Evolutionary conservation across 1,139 yeast genomes (phyloP), one percentile per base, ranked within the genome.

Genomic region (Wickerhamiella infanticola): DNA sequence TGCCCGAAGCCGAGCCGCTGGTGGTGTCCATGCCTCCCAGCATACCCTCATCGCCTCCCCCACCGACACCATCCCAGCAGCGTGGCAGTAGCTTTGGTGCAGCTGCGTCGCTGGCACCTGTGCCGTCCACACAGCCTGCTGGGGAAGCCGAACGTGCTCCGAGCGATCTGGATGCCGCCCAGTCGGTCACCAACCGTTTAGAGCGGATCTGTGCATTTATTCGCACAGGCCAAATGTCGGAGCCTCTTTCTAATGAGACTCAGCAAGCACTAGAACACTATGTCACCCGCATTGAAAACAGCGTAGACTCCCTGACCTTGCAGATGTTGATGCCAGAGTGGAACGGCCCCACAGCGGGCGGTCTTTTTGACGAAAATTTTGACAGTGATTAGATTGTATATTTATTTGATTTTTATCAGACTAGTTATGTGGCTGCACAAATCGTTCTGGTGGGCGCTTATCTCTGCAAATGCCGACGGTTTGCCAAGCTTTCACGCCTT

Each of bases 281-380:
- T 48, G 29, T 52, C n/a, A 53, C 55, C 9, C 50, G 57, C 1
- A 42, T 54, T 6, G 57, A 54, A 45, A 51, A 51, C 37, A 44
- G 51, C 4, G 40, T 52, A 24, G 46, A 29, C 11, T 29, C 33
- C 9, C 11, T 29, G 11, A 11, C 33, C 9, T 7, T 29, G 33
- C 33, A 29, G 33, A 7, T 29, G 7, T 11, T 29, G 18, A 18
- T 18, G 18, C 18, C 18, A 2, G 18, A 18, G 18, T 18, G 18
- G 18, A 18, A 18, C 18, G 18, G 18, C 18, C 18, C 18, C 18
- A 18, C 18, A 18, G 18, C 2, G 18, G 18, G 18, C 18, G 18
- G 18, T 18, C 18, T 18, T 18, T 18, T 18, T 18, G 18, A 18
- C 18, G 18, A 18, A 18, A 18, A 18, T 18, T 18, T 18, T 18